phyloP scores from a whole-genome alignment of 1,284 basidiomycete species.

The Macrocybe sp. region DNA sequence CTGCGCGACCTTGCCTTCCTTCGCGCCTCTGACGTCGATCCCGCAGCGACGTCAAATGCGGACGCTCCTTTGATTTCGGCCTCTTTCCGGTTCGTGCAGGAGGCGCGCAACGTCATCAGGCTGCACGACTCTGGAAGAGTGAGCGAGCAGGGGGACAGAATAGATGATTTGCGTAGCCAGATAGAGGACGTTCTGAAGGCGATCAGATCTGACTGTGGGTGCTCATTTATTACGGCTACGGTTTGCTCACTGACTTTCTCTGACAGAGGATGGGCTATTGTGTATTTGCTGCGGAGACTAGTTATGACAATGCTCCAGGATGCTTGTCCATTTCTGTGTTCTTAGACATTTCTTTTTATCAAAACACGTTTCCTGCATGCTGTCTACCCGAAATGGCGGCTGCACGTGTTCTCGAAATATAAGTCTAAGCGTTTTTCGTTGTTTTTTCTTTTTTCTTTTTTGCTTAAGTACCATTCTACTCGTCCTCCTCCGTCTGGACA shows the following conservation, averaged over 20 bases:
- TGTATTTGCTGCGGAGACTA: too few species aligned
- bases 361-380: background rate
- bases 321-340: background rate
- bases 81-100: conserved; percentile 38
- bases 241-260: background rate
- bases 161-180: conserved; percentile 46
- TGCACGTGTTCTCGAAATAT: conserved; percentile 20
- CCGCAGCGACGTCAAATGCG: conserved; percentile 15
- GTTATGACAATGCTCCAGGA: background rate
- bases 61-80: conserved; percentile 9
- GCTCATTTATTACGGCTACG: too few species aligned
- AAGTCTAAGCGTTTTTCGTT: conserved; percentile 10
- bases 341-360: background rate
- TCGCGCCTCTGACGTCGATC: conserved; percentile 52
- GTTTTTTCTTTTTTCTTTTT: conserved; percentile 10
- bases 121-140: conserved; percentile 49
- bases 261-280: background rate
- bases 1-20: conserved; percentile 71
- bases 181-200: conserved; percentile 40
- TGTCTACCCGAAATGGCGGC: background rate
- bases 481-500: too few species aligned
- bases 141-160: conserved; percentile 40
- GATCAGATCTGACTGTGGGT: too few species aligned
- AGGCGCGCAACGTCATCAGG: conserved; percentile 49
- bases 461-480: conserved; percentile 9